Conservation (phyloP, 2,329 filamentous ascomycete genomes). For the Epichloe uncinata region DNA sequence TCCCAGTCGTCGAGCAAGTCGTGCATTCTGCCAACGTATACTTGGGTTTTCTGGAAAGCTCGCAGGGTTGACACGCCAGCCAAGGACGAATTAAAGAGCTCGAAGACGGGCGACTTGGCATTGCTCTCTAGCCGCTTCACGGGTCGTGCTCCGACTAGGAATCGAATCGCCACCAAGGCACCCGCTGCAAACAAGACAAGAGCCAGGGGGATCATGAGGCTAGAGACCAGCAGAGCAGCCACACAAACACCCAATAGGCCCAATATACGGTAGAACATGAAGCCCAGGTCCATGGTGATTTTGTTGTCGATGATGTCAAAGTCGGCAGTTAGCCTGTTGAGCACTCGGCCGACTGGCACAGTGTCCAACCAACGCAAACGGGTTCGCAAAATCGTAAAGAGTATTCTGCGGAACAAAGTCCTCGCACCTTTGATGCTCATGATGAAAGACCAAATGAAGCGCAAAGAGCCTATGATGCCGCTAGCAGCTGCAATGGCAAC, state of each 20-base stretch:
- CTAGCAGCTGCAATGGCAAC: slow-evolving; percentile 43
- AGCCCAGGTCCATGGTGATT: slow-evolving; percentile 49
- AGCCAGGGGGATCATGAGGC: slow-evolving; percentile 50
- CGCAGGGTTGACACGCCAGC: slow-evolving; percentile 63
- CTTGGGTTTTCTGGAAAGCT: slow-evolving; percentile 54
- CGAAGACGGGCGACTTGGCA: slow-evolving; percentile 66
- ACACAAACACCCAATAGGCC: slow-evolving; percentile 52
- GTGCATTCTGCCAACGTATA: slow-evolving; percentile 59
- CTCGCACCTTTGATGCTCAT: slow-evolving; percentile 59
- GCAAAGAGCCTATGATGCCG: slow-evolving; percentile 45
- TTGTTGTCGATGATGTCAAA: slow-evolving; percentile 61
- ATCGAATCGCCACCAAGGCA: slow-evolving; percentile 44
- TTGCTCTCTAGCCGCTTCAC: slow-evolving; percentile 67
- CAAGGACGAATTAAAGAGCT: slow-evolving; percentile 62
- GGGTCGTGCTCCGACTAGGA: slow-evolving; percentile 58
- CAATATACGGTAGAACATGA: slow-evolving; percentile 46
- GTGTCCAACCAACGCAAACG: slow-evolving; percentile 73
- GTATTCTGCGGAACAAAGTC: slow-evolving; percentile 51
- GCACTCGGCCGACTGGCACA: slow-evolving; percentile 59
- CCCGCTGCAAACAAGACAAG: slow-evolving; percentile 43
- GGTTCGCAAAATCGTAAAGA: slow-evolving; percentile 53
- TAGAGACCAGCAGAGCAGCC: slow-evolving; percentile 55
- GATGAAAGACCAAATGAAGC: slow-evolving; percentile 49
- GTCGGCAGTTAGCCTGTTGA: slow-evolving; percentile 69
- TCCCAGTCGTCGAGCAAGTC: slow-evolving; percentile 54